Evolutionary conservation across 768 basidiomycete species (phyloP).

Genomic region (Auriscalpium vulgare): DNA sequence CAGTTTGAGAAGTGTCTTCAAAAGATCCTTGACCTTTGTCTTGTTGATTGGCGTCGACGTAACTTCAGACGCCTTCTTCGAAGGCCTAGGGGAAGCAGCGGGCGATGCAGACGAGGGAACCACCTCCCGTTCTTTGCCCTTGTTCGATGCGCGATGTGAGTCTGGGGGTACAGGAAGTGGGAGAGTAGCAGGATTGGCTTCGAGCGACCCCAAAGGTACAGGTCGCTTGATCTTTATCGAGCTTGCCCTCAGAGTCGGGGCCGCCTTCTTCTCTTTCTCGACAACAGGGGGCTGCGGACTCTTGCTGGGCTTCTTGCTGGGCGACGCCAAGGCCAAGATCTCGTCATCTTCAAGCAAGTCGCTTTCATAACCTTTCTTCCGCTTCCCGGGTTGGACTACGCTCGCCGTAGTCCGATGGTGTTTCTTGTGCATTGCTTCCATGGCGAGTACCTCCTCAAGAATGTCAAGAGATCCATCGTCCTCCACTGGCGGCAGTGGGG

Average conservation of each 20-base stretch:
- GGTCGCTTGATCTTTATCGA: constrained; percentile 14
- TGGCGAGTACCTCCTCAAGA: constrained; percentile 73
- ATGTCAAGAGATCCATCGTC: constrained; percentile 81
- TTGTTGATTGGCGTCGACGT: constrained; percentile 55
- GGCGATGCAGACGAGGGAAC: constrained; percentile 25
- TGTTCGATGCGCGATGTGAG: constrained; percentile 31
- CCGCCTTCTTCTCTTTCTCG: constrained; percentile 6
- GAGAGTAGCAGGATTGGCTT: constrained; percentile 9
- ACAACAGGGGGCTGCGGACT: constrained; percentile 16
- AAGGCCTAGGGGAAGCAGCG: constrained; percentile 29
- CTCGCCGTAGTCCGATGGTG: constrained; percentile 20
- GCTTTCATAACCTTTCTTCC: constrained; percentile 40
- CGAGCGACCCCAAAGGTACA: constrained; percentile 1
- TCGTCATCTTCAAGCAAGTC: constrained; percentile 47
- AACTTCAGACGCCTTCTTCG: constrained; percentile 16
- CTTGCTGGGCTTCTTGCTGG: constrained; percentile 46
- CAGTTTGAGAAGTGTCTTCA: constrained; percentile 51
- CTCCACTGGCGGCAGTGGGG: constrained; percentile 40
- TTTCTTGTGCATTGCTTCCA: constrained; percentile 34
- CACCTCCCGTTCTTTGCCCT: constrained; percentile 55
- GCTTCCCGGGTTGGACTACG: constrained; percentile 24
- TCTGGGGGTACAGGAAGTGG: not conserved
- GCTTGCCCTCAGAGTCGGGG: constrained; percentile 5
- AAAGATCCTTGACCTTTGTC: constrained; percentile 73
- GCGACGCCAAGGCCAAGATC: constrained; percentile 51